phyloP scores from a whole-genome alignment of 164 flowering plant genomes.

The Tetracentron sinense region DNA sequence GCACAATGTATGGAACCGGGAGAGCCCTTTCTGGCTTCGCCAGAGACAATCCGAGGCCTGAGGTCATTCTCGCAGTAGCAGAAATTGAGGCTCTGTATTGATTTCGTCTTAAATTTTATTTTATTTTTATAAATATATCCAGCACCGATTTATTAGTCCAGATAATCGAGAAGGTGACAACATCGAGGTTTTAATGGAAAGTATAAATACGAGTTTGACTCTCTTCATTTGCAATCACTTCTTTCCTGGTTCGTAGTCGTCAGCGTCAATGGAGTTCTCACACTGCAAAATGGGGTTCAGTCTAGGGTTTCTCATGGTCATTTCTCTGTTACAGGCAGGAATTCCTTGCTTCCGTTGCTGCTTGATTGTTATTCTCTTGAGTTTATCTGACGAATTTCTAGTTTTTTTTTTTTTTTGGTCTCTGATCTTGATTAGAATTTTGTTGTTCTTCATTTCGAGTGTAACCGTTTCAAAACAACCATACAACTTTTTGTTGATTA shows the following conservation, averaged over 20 bases:
- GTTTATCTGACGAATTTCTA: no score
- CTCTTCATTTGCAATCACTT: no score
- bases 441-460: background rate
- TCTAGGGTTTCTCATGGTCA: slow-evolving; percentile 4
- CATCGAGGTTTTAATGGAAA: background rate
- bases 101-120: no score
- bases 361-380: background rate
- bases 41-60: no score
- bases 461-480: no score
- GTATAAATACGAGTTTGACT: slow-evolving; percentile 7
- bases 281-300: background rate
- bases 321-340: slow-evolving; percentile 5
- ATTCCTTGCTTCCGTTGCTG: background rate
- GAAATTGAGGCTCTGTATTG: no score
- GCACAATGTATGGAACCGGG: no score
- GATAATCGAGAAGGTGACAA: slow-evolving; percentile 1
- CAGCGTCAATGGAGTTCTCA: slow-evolving; percentile 2
- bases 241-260: background rate
- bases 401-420: background rate
- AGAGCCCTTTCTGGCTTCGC: no score
- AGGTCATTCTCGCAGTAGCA: no score
- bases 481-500: no score
- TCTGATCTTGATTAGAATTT: background rate
- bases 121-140: background rate
- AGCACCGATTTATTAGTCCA: background rate